Base-by-base conservation (phyloP, 495 filamentous ascomycete genomes). In the Penicillium crystallinum region DNA sequence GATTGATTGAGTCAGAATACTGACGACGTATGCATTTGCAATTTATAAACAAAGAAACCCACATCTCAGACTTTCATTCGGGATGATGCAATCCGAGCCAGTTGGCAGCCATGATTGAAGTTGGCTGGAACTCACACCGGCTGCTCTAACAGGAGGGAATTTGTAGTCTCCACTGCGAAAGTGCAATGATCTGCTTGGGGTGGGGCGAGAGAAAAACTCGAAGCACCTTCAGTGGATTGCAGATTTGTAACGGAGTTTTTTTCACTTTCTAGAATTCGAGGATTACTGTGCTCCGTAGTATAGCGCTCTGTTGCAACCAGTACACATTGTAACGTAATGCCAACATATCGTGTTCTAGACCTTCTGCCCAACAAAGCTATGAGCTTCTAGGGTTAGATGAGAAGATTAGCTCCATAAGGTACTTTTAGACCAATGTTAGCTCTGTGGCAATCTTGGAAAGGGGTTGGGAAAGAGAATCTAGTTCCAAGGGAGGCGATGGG, bases 81-180 rank as follows among this genome's bases (percentile, higher is more conserved):
- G 31, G 46, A 49, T 63, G 54, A 56, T 55, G 55, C 37, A 53
- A 53, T 43, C 21, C 33, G 29, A 53, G 29, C 34, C 46, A 17
- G n/a, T 46, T 14, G 21, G n/a, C 23, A 43, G 25, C n/a, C n/a
- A 49, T 35, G 51, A 34, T 41, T 34, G 37, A 43, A 41, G 41
- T 64, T 58, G n/a, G n/a, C 55, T 61, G 57, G 54, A 56, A 54
- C 46, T 35, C 51, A 52, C 52, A 61, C 61, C 61, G 61, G 50
- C 3, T 42, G 31, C 59, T 62, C 6, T 4, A 31, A 45, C 41
- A 54, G 48, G 33, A 27, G 18, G n/a, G n/a, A n/a, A n/a, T n/a
- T n/a, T n/a, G n/a, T n/a, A n/a, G n/a, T n/a, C n/a, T n/a, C n/a
- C n/a, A n/a, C 34, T 45, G 50, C 21, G 47, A 54, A 46, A 49